These are phyloP conservation scores for Seiridium unicorne DNA, from an alignment of 2,329 filamentous ascomycete genomes.

Conservation along the genomic window DNA sequence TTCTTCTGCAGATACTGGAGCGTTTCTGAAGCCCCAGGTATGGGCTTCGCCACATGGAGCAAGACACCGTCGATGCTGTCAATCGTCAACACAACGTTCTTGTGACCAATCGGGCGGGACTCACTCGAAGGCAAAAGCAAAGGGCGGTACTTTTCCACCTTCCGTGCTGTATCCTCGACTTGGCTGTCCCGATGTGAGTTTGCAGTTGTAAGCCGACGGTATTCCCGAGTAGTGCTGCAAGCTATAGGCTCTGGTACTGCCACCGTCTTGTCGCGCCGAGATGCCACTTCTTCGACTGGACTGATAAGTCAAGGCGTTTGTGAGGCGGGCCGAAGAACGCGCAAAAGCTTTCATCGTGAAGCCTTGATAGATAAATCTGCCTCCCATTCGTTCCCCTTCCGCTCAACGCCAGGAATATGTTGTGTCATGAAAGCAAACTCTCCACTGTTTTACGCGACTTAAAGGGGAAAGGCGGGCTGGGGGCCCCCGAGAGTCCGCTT, in stretches of 20 bases:
- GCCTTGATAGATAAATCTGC: too few relatives aligned
- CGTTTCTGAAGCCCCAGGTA: slow-evolving; percentile 75
- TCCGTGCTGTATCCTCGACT: slow-evolving; percentile 1
- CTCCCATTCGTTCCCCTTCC: too few relatives aligned
- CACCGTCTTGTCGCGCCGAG: too few relatives aligned
- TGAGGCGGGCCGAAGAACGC: too few relatives aligned
- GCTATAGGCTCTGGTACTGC: neutral
- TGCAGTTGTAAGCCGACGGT: neutral
- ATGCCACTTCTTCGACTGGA: too few relatives aligned
- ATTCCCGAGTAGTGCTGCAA: neutral
- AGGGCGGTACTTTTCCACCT: slow-evolving; percentile 22
- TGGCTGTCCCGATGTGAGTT: neutral
- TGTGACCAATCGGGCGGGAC: neutral
- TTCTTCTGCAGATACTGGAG: slow-evolving; percentile 71
- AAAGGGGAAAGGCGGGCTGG: too few relatives aligned
- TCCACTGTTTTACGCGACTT: too few relatives aligned
- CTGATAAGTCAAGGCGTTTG: too few relatives aligned
- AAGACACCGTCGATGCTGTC: slow-evolving; percentile 87
- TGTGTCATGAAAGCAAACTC: too few relatives aligned
- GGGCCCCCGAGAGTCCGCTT: too few relatives aligned
- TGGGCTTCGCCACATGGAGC: slow-evolving; percentile 73
- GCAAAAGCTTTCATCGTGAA: too few relatives aligned
- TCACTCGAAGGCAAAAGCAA: slow-evolving; percentile 39
- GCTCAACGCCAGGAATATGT: too few relatives aligned
- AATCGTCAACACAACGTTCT: neutral